Evolutionary conservation across 2,329 filamentous ascomycete genomes (phyloP), one percentile per base, ranked within the genome.

Genomic region (Bipolaris cookei): DNA sequence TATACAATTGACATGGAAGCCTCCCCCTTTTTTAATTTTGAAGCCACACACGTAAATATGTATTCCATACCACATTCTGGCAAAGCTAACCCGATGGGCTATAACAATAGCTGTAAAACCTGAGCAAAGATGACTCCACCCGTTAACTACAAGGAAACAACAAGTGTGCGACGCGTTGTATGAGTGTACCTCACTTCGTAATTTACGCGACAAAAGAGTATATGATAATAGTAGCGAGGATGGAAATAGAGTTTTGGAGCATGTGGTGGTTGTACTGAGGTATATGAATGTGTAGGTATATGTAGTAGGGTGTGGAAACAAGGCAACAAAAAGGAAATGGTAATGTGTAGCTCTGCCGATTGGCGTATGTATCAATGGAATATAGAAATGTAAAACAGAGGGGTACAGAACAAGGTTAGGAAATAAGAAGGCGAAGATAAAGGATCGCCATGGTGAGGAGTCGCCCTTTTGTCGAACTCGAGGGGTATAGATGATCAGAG

Each of bases 401-500:
- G 45, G 8, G 8, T 47, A 18, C 6, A 37, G 28, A 20, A 46
- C 3, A 30, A 41, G 6, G 39, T 6, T 21, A 35, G 8, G 20
- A 34, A 32, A 23, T 35, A 16, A 30, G 1, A 18, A 51, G 6
- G 23, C 7, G 4, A 28, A 58, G 16, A 39, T 42, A 1, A 52
- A 46, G 32, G 21, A 18, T 14, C 14, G 54, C 62, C 47, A 45
- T 57, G n/a, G 56, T 46, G 51, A 59, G 51, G 51, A 59, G 59
- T 51, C 10, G 57, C 61, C 46, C 52, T 32, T 53, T 54, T 53
- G 52, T 58, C 56, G 47, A 56, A 60, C 60, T 65, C 54, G n/a
- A 35, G 44, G 62, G 62, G 64, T 62, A 65, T 65, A 58, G 44
- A 61, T 61, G 54, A 54, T 61, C 54, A 47, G 54, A 54, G 58